Base-by-base conservation (phyloP, 2,329 filamentous ascomycete genomes). In the Scedosporium minutisporum region DNA sequence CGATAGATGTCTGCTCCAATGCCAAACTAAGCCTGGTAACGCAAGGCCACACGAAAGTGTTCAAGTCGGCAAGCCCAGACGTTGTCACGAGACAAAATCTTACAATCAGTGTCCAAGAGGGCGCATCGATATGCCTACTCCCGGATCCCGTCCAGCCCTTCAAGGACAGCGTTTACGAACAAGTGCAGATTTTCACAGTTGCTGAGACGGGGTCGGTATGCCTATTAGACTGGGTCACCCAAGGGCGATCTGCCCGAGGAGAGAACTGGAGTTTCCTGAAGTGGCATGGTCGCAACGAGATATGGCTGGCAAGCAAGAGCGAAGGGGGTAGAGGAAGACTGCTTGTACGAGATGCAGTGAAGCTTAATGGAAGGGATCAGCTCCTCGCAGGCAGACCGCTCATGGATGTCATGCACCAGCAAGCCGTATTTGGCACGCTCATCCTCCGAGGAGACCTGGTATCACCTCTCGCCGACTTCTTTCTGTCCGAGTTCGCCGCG, bases 91-190 rank as follows among this genome's bases (percentile, higher is more conserved):
- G 80, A 21, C 87, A 89, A 72, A 77, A 71, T 1, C 73, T 89
- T 64, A 72, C 76, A 12, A 80, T 84, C 38, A 72, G 73, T 3
- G 75, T 89, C 61, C 75, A 78, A 25, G 68, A 77, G 14, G 77
- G 74, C 23, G 83, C 79, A 6, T 82, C 80, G 1, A 76, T 89
- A 14, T 88, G 87, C 69, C 78, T 89, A 65, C 82, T 97, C 10
- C 95, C 95, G 0, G 95, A 99, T 72, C 95, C 95, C 0, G 89
- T 96, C 3, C 93, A 97, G 72, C 95, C 95, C 0, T 97, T 96
- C 72, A 87, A 86, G 65, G 83, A 85, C 65, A 96, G 91, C 70
- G 84, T 89, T 53, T 97, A 96, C 74, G 85, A 89, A 68, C 95
- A 97, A 75, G 82, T 79, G 16, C 95, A 97, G 74, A 82, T 86